Evolutionary conservation across 2,329 filamentous ascomycete genomes (phyloP), one percentile per base, ranked within the genome.

Genomic region (Sporothrix brunneoviolacea): DNA sequence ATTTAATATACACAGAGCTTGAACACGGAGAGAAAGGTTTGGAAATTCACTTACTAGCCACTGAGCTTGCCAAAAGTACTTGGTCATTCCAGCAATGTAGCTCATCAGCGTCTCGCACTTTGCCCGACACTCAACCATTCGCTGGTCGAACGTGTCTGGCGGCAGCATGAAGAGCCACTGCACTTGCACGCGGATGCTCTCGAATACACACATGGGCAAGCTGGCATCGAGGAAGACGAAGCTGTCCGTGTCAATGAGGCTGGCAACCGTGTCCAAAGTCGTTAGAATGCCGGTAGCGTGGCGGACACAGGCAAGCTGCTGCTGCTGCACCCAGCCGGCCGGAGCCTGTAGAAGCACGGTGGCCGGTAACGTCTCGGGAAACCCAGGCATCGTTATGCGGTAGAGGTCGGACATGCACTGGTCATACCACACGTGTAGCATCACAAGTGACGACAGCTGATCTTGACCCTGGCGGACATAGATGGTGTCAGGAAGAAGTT

Each of bases 361-460:
- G 43, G 21, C 32, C 3, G 43, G 43, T 10, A 46, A n/a, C 3
- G 43, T 46, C 19, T 46, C 43, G 22, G 43, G 43, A 19, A 46
- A 46, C 10, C 43, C 43, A 2, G 43, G 43, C 32, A 46, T 46
- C 12, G 43, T 46, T 21, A 46, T 46, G 2, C 43, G 19, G 32
- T 46, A 46, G 3, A 46, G 33, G 21, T 46, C 43, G 8, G 43
- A 46, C 43, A 46, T 46, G 32, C 43, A 46, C 33, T 38, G 43
- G 33, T 46, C 43, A 33, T 46, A 46, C 43, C 43, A 46, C 9
- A 46, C 43, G 15, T 46, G 43, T 24, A 46, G n/a, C 43, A 46
- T 46, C 9, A 38, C 19, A 12, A 37, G 21, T n/a, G 33, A 10
- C 5, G 43, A 46, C 8, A 39, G 37, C 21, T 39, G 32, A 22